Conservation (phyloP, 2,329 filamentous ascomycete genomes). For the Penicillium sp. region DNA sequence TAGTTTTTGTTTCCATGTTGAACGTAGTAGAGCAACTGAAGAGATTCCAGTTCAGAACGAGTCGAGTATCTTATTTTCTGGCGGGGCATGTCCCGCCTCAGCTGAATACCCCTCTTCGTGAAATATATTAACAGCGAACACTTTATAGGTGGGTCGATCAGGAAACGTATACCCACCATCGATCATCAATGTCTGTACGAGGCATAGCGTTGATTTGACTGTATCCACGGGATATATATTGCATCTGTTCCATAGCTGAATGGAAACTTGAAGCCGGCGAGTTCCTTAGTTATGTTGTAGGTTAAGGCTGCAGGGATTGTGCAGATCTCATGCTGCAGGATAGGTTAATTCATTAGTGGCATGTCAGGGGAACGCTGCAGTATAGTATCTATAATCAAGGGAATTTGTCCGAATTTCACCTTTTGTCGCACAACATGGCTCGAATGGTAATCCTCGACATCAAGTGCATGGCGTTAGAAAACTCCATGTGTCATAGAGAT, state of each 20-base stretch:
- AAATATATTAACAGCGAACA: background rate
- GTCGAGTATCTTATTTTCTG: background rate
- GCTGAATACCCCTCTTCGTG: background rate
- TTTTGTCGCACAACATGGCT: slow-evolving; percentile 8
- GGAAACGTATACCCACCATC: background rate
- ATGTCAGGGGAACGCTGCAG: background rate
- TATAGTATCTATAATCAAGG: background rate
- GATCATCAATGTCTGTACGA: too few species aligned
- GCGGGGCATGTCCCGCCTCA: background rate
- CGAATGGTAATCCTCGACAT: slow-evolving; percentile 5
- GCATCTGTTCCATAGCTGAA: background rate
- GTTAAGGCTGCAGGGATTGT: background rate
- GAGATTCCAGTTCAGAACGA: too few species aligned
- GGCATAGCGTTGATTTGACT: background rate
- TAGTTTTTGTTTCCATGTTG: slow-evolving; percentile 1
- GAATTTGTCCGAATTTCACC: background rate
- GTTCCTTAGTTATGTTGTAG: too few species aligned
- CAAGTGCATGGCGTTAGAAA: slow-evolving; percentile 3
- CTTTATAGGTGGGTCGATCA: background rate
- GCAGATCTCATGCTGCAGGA: background rate
- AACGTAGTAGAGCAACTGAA: background rate
- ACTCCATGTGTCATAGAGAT: slow-evolving; percentile 5
- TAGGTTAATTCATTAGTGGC: background rate
- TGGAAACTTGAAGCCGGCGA: background rate
- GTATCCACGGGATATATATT: too few species aligned